Percentiles rank a stretch among this genome's conserved stretches.
These are phyloP conservation scores for Achlya hypogyna DNA, from an alignment of 352 stramenopile genomes.

Conservation along the genomic window DNA sequence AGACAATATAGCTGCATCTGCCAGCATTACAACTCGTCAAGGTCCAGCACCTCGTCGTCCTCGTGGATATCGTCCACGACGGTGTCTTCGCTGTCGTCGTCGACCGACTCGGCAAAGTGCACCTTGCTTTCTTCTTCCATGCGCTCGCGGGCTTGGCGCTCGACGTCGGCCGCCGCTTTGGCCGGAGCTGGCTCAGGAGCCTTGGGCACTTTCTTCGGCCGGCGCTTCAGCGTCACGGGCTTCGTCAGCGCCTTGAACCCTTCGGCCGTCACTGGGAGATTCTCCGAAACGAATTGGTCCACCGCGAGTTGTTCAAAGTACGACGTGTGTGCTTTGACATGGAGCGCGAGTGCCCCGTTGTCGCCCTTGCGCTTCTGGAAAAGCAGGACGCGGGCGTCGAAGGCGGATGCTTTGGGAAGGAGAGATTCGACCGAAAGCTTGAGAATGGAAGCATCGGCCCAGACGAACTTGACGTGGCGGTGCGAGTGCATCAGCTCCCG, in stretches of 20 bases:
- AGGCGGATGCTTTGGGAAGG: slow-evolving; percentile 25
- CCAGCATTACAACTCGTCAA: slow-evolving; percentile 31
- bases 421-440: slow-evolving; percentile 63
- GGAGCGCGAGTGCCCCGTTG: slow-evolving; percentile 26
- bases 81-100: slow-evolving; percentile 20
- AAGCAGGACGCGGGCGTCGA: slow-evolving; percentile 56
- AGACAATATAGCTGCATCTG: background rate
- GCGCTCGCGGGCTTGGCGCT: slow-evolving; percentile 23
- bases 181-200: slow-evolving; percentile 5
- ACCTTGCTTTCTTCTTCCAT: slow-evolving; percentile 24
- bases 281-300: slow-evolving; percentile 43
- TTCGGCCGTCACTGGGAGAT: slow-evolving; percentile 5
- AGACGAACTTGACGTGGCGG: slow-evolving; percentile 56
- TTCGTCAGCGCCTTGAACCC: slow-evolving; percentile 44
- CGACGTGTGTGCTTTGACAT: slow-evolving; percentile 47
- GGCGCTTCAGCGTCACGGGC: slow-evolving; percentile 34
- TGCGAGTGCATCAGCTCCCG: slow-evolving; percentile 45
- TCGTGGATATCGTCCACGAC: slow-evolving; percentile 20
- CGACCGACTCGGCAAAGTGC: slow-evolving; percentile 26
- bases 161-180: slow-evolving; percentile 23
- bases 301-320: slow-evolving; percentile 54
- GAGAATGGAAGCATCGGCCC: slow-evolving; percentile 50
- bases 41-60: slow-evolving; percentile 34
- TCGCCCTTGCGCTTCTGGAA: slow-evolving; percentile 45
- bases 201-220: slow-evolving; percentile 15